Percentiles rank a stretch among this genome's conserved stretches.
Conservation (phyloP, 73 alveolate genomes). For the Paramecium sonneborni region DNA sequence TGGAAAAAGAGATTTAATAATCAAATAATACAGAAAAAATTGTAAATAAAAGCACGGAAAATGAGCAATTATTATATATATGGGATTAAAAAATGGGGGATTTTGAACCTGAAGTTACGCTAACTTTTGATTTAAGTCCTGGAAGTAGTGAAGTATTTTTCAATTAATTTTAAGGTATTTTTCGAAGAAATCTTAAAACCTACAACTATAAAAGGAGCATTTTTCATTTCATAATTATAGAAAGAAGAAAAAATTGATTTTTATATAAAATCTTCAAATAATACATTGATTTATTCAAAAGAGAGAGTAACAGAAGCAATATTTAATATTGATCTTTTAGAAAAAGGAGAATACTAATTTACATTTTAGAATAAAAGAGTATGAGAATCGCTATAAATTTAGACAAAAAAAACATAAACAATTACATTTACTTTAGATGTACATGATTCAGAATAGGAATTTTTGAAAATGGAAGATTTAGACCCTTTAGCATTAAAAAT, state of each 20-base stretch:
- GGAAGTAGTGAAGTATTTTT: neutral
- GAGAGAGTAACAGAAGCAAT: neutral
- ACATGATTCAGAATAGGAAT: neutral
- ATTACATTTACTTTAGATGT: constrained; percentile 30
- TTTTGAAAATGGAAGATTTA: neutral
- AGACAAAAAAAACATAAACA: neutral
- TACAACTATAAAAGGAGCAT: neutral
- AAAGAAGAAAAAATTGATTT: neutral
- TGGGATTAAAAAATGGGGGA: constrained; percentile 36
- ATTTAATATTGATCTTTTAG: neutral
- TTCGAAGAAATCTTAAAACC: neutral
- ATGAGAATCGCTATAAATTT: neutral
- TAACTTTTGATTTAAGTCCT: neutral
- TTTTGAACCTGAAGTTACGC: constrained; percentile 36
- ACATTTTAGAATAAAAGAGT: neutral
- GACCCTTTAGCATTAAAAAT: neutral
- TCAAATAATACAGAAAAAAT: neutral
- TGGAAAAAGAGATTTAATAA: neutral
- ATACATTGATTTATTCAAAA: neutral
- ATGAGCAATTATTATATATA: neutral
- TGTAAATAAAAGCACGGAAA: neutral
- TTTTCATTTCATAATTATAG: neutral
- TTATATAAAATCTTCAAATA: neutral
- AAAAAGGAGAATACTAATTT: neutral
- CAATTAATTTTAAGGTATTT: neutral